Conservation (phyloP, 495 filamentous ascomycete genomes). For the Daldinia loculata region DNA sequence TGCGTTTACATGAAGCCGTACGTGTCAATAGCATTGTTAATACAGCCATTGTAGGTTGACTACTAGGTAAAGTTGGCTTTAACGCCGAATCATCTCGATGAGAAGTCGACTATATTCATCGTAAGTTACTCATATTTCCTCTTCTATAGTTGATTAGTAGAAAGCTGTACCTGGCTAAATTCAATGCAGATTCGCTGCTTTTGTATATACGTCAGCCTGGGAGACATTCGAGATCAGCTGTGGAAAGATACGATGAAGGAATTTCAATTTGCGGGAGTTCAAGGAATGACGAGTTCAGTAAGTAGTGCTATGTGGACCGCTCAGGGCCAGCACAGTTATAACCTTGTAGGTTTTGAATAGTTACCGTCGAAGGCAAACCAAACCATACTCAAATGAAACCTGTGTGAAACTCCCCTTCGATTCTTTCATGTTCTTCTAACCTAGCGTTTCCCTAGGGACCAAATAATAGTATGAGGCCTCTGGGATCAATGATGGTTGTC, state of each 20-base stretch:
- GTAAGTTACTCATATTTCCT: too few species aligned
- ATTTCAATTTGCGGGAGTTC: not conserved
- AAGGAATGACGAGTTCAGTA: not conserved
- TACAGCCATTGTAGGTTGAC: not conserved
- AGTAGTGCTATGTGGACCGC: not conserved
- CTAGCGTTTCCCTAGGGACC: not conserved
- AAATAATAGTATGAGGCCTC: not conserved
- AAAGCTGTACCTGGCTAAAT: too few species aligned
- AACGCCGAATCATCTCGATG: too few species aligned
- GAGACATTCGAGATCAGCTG: not conserved
- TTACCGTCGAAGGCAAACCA: not conserved
- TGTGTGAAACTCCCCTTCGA: not conserved
- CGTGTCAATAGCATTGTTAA: not conserved
- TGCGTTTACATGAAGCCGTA: not conserved
- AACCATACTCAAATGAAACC: too few species aligned
- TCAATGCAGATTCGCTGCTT: too few species aligned
- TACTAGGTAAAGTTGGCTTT: too few species aligned
- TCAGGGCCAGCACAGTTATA: too few species aligned
- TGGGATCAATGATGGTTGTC: slow-evolving; percentile 27
- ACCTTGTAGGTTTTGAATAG: not conserved
- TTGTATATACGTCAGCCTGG: not conserved
- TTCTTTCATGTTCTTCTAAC: not conserved
- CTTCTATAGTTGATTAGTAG: too few species aligned
- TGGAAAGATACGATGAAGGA: not conserved
- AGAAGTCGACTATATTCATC: too few species aligned